Base-by-base conservation (phyloP, 2,329 filamentous ascomycete genomes). In the Huntiella decipiens region DNA sequence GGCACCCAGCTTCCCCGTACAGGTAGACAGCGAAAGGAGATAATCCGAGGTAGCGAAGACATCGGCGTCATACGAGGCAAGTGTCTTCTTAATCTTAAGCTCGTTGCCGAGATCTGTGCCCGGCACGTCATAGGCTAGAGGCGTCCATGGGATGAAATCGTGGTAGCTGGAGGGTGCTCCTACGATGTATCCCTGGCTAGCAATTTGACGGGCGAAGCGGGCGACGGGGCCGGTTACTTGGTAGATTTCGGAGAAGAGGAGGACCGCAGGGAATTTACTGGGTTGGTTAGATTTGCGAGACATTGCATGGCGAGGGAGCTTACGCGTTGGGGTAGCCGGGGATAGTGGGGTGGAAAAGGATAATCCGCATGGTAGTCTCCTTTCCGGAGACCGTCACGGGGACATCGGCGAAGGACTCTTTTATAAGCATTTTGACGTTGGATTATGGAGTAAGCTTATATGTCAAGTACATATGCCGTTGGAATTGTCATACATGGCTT, bases 181-280 rank as follows among this genome's bases (percentile, higher is more conserved):
- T 53, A 88, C 86, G 54, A 95, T 92, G 66, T 92, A 95, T 56
- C 87, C 88, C 53, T 93, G 83, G 2, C 84, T 82, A 35, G 85
- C 83, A 55, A 95, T 94, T 60, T 94, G 86, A 50, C 87, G 77
- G 44, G 84, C 85, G 56, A 95, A 94, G 45, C 88, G 78, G 50
- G 80, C 73, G 19, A 95, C 87, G 1, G 87, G 87, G 1, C 87
- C 87, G 49, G 87, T 93, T 13, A 95, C 87, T 87, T 95, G 87
- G 58, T 95, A 95, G 56, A 95, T 95, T 64, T 95, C 87, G 54
- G 80, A 87, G 59, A 93, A 95, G 47, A 95, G 69, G 11, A 83
- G 80, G 4, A 95, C 82, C 15, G 82, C 86, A 0, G 86, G 86
- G 56, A 93, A 94, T 43, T 69, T 67, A 28, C 74, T 75, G 49